Evolutionary conservation across 768 basidiomycete genomes (phyloP), one percentile per base, ranked within the genome.

Genomic region (Plicaturopsis crispa): DNA sequence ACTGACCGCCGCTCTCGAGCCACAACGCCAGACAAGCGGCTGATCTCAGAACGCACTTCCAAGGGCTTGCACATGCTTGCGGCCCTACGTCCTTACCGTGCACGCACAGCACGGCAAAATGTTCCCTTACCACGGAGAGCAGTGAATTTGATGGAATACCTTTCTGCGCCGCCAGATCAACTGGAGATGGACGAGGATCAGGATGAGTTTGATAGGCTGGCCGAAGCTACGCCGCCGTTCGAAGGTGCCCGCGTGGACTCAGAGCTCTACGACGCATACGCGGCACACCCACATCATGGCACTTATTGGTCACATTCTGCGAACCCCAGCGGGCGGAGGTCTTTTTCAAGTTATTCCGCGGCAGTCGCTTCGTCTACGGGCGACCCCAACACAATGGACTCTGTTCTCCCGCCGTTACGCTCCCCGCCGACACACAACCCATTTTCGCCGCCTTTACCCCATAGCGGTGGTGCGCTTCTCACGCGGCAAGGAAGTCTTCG

Each of bases 21-120:
- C 32, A 69, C 56, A 33, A 44, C 61, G 6, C 54, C 62, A 19
- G 83, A 87, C 57, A 75, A 63, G 28, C 63, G 70, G 21, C 67
- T 80, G 36, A 78, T 89, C 37, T 72, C 79, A 17, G 79, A 83
- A 32, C 69, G 72, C 35, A 85, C 86, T 0, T 76, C 75, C 3
- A 74, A 73, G 51, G 71, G 70, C 42, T 60, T 88, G 12, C 75
- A 74, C 24, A 59, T 67, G 36, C 63, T 87, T 38, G 71, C 75
- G 2, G n/a, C n/a, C n/a, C n/a, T n/a, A n/a, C n/a, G n/a, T n/a
- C n/a, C 26, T 28, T 28, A 8, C 26, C 26, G 26, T 28, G 68
- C 70, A 14, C 61, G 65, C 26, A 52, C 14, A 28, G 10, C 26
- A 28, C 26, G 26, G 26, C 14, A 8, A 28, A 8, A 8, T 28